Percentiles rank a stretch among this genome's conserved stretches.
phyloP scores from a whole-genome alignment of 2,329 filamentous ascomycete genomes.

The Mycogone perniciosa region DNA sequence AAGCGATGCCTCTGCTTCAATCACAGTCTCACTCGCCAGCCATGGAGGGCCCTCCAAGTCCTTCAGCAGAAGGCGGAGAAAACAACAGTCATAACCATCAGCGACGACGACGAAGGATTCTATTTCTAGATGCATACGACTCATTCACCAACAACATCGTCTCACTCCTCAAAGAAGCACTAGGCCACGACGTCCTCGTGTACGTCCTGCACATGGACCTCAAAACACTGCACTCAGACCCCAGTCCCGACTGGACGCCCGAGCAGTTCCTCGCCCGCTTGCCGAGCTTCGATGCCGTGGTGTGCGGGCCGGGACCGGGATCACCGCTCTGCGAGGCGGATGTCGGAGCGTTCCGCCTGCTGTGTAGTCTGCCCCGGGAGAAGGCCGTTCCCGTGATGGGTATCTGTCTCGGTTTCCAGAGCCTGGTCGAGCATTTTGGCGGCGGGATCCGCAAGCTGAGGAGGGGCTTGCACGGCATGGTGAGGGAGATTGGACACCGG shows the following conservation, averaged over 20 bases:
- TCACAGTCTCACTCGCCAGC: neutral
- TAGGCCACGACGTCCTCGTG: slow-evolving; percentile 59
- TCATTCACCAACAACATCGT: slow-evolving; percentile 96
- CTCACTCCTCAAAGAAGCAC: slow-evolving; percentile 64
- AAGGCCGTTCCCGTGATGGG: slow-evolving; percentile 71
- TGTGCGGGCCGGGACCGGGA: slow-evolving; percentile 87
- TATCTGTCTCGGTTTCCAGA: slow-evolving; percentile 86
- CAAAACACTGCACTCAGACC: slow-evolving; percentile 61
- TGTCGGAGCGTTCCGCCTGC: slow-evolving; percentile 70
- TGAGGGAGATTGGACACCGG: slow-evolving; percentile 59
- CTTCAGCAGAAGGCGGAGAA: neutral
- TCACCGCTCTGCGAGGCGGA: slow-evolving; percentile 66
- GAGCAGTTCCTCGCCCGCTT: slow-evolving; percentile 37
- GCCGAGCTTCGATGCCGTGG: slow-evolving; percentile 68
- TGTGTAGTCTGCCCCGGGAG: slow-evolving; percentile 62
- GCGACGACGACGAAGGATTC: slow-evolving; percentile 44
- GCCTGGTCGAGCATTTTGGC: slow-evolving; percentile 63
- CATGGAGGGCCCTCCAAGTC: neutral
- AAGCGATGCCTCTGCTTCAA: slow-evolving; percentile 10
- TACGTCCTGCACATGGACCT: slow-evolving; percentile 33
- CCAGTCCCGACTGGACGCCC: slow-evolving; percentile 37
- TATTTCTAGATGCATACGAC: slow-evolving; percentile 94
- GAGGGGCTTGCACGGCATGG: slow-evolving; percentile 77
- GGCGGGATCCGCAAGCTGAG: slow-evolving; percentile 58
- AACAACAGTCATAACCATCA: neutral